Percentiles rank a stretch among this genome's conserved stretches.
phyloP scores from a whole-genome alignment of 2,329 filamentous ascomycete species.

The Lachnellula arida region DNA sequence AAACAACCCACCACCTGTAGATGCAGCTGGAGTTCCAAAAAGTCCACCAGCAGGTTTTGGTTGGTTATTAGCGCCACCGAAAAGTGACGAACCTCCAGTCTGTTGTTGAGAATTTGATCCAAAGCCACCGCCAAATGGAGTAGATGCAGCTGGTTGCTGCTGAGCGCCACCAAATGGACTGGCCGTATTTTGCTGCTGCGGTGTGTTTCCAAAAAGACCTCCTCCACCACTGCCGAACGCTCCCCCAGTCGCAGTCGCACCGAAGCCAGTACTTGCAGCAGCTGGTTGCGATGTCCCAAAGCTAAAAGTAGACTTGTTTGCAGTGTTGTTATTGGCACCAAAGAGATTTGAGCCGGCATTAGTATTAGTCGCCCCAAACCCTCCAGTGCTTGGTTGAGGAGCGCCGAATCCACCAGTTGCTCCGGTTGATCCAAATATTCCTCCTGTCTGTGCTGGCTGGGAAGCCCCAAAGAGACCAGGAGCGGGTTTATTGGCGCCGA shows the following conservation, averaged over 20 bases:
- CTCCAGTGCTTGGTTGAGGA: constrained; percentile 15
- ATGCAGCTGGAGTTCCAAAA: constrained; percentile 25
- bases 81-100: constrained; percentile 32
- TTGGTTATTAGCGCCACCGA: constrained; percentile 35
- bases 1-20: constrained; percentile 35
- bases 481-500: constrained; percentile 35
- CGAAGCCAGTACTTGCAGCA: constrained; percentile 14
- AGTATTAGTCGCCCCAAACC: constrained; percentile 22
- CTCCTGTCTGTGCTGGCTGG: constrained; percentile 22
- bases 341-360: constrained; percentile 13
- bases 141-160: constrained; percentile 26
- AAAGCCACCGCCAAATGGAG: constrained; percentile 34
- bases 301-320: constrained; percentile 31
- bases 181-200: constrained; percentile 8
- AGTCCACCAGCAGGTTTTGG: constrained; percentile 31
- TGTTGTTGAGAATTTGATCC: constrained; percentile 36
- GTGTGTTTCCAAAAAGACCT: constrained; percentile 36
- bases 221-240: constrained; percentile 13
- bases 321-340: constrained; percentile 30
- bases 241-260: constrained; percentile 3
- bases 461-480: constrained; percentile 39
- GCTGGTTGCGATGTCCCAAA: constrained; percentile 13
- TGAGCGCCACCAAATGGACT: constrained; percentile 36
- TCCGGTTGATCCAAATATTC: constrained; percentile 33
- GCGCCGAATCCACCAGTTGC: constrained; percentile 37